Conservation (phyloP, 805 yeast genomes). For the Torulaspora quercuum region DNA sequence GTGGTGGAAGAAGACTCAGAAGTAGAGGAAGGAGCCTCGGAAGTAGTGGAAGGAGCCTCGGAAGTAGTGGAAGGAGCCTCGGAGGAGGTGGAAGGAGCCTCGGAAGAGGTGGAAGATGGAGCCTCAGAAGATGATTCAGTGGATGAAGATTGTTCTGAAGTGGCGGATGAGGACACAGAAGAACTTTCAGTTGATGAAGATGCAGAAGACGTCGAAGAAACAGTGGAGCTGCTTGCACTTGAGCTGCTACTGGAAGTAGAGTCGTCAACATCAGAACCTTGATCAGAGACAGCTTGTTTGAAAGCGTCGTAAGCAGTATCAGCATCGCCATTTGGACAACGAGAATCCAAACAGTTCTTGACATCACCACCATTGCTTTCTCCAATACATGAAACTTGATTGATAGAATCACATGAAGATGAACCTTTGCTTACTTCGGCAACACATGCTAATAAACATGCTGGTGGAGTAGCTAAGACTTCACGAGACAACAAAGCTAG, state of each 20-base stretch:
- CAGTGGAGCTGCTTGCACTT: conserved; percentile 34
- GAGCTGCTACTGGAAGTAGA: conserved; percentile 37
- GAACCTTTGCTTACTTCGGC: conserved; percentile 58
- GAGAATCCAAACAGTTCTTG: conserved; percentile 57
- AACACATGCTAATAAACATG: conserved; percentile 88
- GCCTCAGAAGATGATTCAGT: conserved; percentile 33
- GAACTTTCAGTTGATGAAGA: conserved; percentile 30
- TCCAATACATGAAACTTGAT: conserved; percentile 69
- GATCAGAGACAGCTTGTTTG: conserved; percentile 49
- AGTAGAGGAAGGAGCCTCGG: conserved; percentile 39
- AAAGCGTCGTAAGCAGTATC: conserved; percentile 60
- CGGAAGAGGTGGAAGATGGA: conserved; percentile 25
- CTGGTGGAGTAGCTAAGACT: conserved; percentile 77
- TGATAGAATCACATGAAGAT: conserved; percentile 54
- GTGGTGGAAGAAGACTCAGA: conserved; percentile 44
- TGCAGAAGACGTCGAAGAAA: conserved; percentile 33
- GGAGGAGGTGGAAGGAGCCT: conserved; percentile 26
- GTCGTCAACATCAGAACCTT: conserved; percentile 39
- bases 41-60: conserved; percentile 18
- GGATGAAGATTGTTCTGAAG: conserved; percentile 36
- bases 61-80: conserved; percentile 22
- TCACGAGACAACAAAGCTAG: conserved; percentile 28
- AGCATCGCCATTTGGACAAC: conserved; percentile 64
- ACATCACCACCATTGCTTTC: conserved; percentile 50
- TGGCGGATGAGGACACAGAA: conserved; percentile 29